These are phyloP conservation scores for Phialocephala sp. DNA, from an alignment of 2,329 filamentous ascomycete species.

Conservation along the genomic window DNA sequence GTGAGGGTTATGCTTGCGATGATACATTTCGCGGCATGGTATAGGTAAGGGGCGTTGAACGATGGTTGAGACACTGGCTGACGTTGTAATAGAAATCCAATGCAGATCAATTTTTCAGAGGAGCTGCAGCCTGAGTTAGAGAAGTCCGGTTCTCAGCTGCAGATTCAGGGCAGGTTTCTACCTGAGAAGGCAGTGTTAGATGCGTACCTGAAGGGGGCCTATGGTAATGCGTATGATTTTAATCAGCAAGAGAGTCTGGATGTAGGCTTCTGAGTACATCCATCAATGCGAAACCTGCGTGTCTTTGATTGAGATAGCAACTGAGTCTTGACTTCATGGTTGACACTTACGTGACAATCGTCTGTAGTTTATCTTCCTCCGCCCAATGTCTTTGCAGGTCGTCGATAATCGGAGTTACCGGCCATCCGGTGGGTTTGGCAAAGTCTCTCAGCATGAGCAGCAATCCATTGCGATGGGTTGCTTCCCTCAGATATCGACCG, in stretches of 20 bases:
- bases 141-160: slow-evolving; percentile 46
- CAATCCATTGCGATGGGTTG: slow-evolving; percentile 44
- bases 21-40: slow-evolving; percentile 44
- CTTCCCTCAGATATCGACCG: slow-evolving; percentile 41
- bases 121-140: slow-evolving; percentile 55
- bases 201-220: slow-evolving; percentile 60
- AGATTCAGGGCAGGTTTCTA: slow-evolving; percentile 58
- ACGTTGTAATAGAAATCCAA: slow-evolving; percentile 48
- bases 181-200: slow-evolving; percentile 48
- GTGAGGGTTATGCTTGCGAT: slow-evolving; percentile 62
- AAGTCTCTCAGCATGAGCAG: slow-evolving; percentile 43
- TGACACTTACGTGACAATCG: background rate
- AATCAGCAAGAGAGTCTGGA: slow-evolving; percentile 48
- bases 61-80: too few relatives aligned
- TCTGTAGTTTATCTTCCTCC: background rate
- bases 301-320: background rate
- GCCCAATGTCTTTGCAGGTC: slow-evolving; percentile 41
- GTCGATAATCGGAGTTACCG: slow-evolving; percentile 45
- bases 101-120: slow-evolving; percentile 59
- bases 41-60: slow-evolving; percentile 28
- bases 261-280: slow-evolving; percentile 14
- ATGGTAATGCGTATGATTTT: slow-evolving; percentile 68
- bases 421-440: slow-evolving; percentile 46
- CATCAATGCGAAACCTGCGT: background rate
- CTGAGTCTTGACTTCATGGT: background rate